Percentiles rank a stretch among this genome's conserved stretches.
Conservation (phyloP, 208 protist species). For the Trichomonas vaginalis region DNA sequence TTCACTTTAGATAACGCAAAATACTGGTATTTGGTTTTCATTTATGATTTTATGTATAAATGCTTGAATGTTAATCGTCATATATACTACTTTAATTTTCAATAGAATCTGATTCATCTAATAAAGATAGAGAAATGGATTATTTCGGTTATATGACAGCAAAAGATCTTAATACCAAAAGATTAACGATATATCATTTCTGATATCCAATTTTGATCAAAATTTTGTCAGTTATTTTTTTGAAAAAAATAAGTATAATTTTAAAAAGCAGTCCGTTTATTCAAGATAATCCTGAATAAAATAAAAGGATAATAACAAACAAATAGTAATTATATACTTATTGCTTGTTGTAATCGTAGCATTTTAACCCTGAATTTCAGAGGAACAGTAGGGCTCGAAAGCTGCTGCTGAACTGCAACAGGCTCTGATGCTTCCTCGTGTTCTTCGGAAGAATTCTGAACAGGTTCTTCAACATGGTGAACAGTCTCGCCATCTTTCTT, state of each 20-base stretch:
- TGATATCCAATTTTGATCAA: too few relatives aligned
- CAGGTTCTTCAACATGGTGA: background rate
- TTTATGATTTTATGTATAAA: too few relatives aligned
- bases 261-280: background rate
- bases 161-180: too few relatives aligned
- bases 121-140: too few relatives aligned
- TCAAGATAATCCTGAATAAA: background rate
- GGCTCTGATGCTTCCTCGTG: background rate
- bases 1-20: too few relatives aligned
- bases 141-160: too few relatives aligned
- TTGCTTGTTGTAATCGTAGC: background rate
- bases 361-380: background rate
- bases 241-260: background rate
- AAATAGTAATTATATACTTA: background rate
- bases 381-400: background rate
- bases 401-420: background rate
- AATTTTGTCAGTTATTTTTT: too few relatives aligned
- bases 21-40: too few relatives aligned
- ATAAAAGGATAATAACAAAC: background rate
- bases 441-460: background rate
- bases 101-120: too few relatives aligned
- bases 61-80: too few relatives aligned
- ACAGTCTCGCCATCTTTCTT: background rate
- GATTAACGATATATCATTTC: too few relatives aligned
- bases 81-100: too few relatives aligned